Evolutionary conservation across 2,329 filamentous ascomycete genomes (phyloP).

Genomic region (Colletotrichum ledebouriae): DNA sequence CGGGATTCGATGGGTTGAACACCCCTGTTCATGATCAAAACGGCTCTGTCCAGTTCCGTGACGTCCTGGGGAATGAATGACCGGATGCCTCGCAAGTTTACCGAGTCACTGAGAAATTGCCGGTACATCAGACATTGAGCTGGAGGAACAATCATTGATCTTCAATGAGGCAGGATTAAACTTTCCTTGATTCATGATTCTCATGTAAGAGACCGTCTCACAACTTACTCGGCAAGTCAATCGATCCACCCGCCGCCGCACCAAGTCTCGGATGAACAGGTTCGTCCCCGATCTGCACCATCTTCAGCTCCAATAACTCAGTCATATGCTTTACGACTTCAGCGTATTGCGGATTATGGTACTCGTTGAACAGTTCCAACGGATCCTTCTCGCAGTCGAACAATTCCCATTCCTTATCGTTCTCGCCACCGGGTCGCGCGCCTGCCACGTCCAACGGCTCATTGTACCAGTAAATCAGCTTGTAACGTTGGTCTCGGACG

Average conservation of each 20-base stretch:
- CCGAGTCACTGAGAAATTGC: too few species aligned
- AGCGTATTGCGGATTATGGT: conserved; percentile 54
- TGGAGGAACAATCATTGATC: neutral
- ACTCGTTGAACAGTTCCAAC: conserved; percentile 63
- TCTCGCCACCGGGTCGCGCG: conserved; percentile 54
- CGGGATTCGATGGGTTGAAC: neutral
- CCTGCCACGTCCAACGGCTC: conserved; percentile 61
- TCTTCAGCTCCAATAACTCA: conserved; percentile 60
- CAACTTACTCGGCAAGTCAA: conserved; percentile 25
- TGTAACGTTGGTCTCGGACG: conserved; percentile 64
- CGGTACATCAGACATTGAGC: too few species aligned
- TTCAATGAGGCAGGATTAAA: neutral
- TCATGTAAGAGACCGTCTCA: conserved; percentile 1
- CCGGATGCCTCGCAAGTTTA: too few species aligned
- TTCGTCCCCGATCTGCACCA: conserved; percentile 65
- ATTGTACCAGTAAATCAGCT: conserved; percentile 70
- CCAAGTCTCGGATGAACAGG: conserved; percentile 48
- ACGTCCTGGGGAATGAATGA: too few species aligned
- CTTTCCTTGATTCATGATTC: conserved; percentile 6
- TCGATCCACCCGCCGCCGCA: neutral
- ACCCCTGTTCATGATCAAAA: neutral
- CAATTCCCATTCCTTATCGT: conserved; percentile 66
- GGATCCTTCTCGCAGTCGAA: conserved; percentile 66
- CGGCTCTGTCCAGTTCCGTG: too few species aligned
- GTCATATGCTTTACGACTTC: conserved; percentile 58